Base-by-base conservation (phyloP, 805 yeast genomes). In the Wickerhamiella domercqiae region DNA sequence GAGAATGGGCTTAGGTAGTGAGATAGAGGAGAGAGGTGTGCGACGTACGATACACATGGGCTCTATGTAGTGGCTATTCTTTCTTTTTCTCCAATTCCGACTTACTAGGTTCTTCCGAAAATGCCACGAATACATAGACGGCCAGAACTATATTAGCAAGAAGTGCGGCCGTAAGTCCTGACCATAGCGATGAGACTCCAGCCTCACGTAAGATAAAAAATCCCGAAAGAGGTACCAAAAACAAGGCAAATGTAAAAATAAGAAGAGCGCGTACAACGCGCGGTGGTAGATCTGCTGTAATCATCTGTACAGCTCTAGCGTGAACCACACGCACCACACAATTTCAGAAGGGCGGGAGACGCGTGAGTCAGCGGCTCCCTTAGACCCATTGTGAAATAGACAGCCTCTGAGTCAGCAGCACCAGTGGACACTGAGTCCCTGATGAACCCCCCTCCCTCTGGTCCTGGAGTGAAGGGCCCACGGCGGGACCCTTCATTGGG, bases 121-220 rank as follows among this genome's bases (percentile, higher is more conserved):
- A 74, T 2, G 90, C 93, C 21, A 69, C 77, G 9, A 75, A 63
- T 9, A 78, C 74, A 50, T 73, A 75, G 2, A 73, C 78, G 28
- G 78, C 68, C 41, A 77, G 63, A 18, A 78, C 82, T 3, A 72
- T 54, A 51, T 78, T 78, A 35, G 86, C 86, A 20, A 71, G 71
- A 21, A 70, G 56, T 1, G 86, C 86, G 19, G 84, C 79, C n/a
- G 69, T 50, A 5, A 83, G 81, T 14, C 86, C 83, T 32, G 83
- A 70, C 37, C 70, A 57, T 21, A 76, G 58, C 4, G 81, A 38
- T 35, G 36, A 44, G 38, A 28, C 37, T 33, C 57, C 54, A 20
- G 53, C 44, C 24, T 48, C 43, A 44, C 62, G 59, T 51, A 67
- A 68, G 25, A 62, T 48, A 32, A 62, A 48, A 54, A 78, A 78